Evolutionary conservation across 345 rosid genomes (phyloP).

Genomic region (Clausena lansium): DNA sequence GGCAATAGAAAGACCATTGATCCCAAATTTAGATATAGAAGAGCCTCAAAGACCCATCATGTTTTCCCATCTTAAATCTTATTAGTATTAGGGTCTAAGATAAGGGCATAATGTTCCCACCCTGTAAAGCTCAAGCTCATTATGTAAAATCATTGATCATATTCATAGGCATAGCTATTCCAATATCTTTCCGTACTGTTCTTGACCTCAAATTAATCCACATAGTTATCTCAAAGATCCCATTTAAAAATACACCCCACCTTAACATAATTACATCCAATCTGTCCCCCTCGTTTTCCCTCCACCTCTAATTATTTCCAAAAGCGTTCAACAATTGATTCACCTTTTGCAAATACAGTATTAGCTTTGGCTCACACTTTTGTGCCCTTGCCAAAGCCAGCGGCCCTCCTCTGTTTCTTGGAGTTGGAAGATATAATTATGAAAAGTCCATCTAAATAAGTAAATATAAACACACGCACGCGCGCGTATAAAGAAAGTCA

Average conservation of each 20-base stretch:
- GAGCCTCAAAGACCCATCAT: too few species aligned
- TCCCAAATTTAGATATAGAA: background rate
- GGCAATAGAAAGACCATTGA: background rate
- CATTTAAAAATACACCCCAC: background rate
- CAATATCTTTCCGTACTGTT: slow-evolving; percentile 1
- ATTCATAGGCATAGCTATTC: background rate
- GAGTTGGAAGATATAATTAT: background rate
- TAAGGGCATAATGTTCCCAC: background rate
- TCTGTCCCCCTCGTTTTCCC: slow-evolving; percentile 7
- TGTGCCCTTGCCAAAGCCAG: background rate
- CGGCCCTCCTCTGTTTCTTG: background rate
- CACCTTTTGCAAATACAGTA: background rate
- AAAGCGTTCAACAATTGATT: background rate
- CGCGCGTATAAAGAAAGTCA: too few species aligned
- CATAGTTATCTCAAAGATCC: slow-evolving; percentile 7
- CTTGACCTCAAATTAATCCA: background rate
- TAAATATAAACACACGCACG: too few species aligned
- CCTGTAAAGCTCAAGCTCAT: slow-evolving; percentile 11
- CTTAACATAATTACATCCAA: slow-evolving; percentile 8
- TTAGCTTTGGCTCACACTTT: background rate
- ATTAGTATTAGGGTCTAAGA: background rate
- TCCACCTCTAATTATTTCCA: slow-evolving; percentile 13
- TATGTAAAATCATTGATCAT: background rate
- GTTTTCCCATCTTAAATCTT: background rate
- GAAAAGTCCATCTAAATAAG: background rate